phyloP scores from a whole-genome alignment of 1,284 basidiomycete genomes.

The Ceratobasidium sp. region DNA sequence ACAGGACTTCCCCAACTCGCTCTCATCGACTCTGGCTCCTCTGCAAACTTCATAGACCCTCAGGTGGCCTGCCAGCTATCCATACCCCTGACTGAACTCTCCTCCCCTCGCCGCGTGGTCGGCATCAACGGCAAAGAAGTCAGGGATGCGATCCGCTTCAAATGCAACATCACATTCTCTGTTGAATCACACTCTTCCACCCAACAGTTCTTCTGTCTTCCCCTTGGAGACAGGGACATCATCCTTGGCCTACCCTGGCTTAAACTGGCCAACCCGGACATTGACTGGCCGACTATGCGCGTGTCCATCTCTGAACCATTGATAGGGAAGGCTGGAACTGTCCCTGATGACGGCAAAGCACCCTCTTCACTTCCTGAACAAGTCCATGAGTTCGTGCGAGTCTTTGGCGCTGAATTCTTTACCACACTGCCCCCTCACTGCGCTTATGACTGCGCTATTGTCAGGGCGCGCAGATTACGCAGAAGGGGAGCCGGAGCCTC shows the following conservation, averaged over 20 bases:
- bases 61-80: neutral
- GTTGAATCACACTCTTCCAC: neutral
- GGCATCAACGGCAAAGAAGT: neutral
- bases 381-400: neutral
- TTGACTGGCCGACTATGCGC: neutral
- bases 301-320: neutral
- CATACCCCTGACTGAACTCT: neutral
- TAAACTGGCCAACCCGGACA: neutral
- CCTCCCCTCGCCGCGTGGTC: neutral
- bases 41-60: neutral
- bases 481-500: too few species aligned
- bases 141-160: neutral
- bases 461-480: too few species aligned
- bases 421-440: neutral
- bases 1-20: neutral
- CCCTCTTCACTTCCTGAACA: neutral
- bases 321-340: too few species aligned
- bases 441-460: neutral
- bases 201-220: neutral
- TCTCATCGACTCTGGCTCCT: neutral
- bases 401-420: neutral
- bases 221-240: neutral
- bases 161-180: neutral
- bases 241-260: conserved; percentile 2
- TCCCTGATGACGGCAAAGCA: too few species aligned